A percentile compares a stretch with the other conserved stretches of the same genome.
Evolutionary conservation across 371 early-diverging fungal species (phyloP).

Genomic region (Mortierella sp.): DNA sequence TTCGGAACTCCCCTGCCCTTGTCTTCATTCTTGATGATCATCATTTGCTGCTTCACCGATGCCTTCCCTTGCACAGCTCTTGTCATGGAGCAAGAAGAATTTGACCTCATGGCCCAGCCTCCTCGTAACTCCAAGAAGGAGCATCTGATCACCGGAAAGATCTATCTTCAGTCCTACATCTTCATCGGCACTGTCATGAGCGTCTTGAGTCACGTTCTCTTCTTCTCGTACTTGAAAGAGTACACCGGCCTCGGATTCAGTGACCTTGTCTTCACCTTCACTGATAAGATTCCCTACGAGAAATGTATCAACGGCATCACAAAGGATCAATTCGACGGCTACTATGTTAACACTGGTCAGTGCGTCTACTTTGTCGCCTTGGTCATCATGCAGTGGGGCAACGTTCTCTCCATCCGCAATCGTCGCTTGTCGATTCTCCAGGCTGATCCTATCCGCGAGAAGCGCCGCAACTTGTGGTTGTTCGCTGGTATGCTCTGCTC

Average conservation of each 20-base stretch:
- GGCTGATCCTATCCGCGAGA: conserved; percentile 65
- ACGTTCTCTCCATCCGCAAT: conserved; percentile 73
- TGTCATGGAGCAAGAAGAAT: conserved; percentile 77
- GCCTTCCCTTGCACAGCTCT: conserved; percentile 68
- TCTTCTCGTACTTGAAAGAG: conserved; percentile 65
- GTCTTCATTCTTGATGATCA: conserved; percentile 74
- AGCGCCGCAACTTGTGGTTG: conserved; percentile 65
- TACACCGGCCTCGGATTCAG: conserved; percentile 62
- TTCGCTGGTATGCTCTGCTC: conserved; percentile 63
- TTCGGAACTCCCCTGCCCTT: conserved; percentile 77
- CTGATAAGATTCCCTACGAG: conserved; percentile 60
- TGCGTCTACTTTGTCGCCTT: conserved; percentile 75
- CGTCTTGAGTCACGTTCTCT: conserved; percentile 70
- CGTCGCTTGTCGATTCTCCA: conserved; percentile 71
- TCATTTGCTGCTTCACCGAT: conserved; percentile 72
- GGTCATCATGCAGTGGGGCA: conserved; percentile 75
- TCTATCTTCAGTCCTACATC: conserved; percentile 73
- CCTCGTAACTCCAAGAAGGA: conserved; percentile 76
- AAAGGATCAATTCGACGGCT: conserved; percentile 58
- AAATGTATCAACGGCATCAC: conserved; percentile 63
- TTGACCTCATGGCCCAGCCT: conserved; percentile 66
- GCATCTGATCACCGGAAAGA: conserved; percentile 65
- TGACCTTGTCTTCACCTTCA: conserved; percentile 66
- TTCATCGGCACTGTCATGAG: conserved; percentile 74
- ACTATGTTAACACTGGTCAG: conserved; percentile 67